Base-by-base conservation (phyloP, 495 filamentous ascomycete species). In the Aspergillus hancockii region DNA sequence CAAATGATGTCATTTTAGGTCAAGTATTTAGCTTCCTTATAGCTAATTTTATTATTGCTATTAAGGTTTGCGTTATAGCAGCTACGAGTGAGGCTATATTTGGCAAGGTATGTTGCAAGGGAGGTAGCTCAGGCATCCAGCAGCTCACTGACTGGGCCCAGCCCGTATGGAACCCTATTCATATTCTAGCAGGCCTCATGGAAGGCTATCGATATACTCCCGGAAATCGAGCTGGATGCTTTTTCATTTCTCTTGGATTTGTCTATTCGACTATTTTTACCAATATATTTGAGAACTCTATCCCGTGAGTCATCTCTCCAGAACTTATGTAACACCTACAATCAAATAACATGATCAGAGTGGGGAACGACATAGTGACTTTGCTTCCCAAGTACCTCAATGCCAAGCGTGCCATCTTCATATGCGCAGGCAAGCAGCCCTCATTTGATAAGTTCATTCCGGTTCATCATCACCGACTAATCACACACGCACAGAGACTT, bases 11-110 rank as follows among this genome's bases (percentile, higher is more conserved):
- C 4, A 63, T 75, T 25, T 38, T 70, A 7, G 71, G 71, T 10
- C 72, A 75, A 40, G 32, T 73, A 7, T 18, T 76, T 45, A 71
- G 73, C 54, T 74, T 76, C 45, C 71, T 71, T 0, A 2, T 74
- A 0, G 65, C 73, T 2, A 70, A 68, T 36, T 52, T 74, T n/a
- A 28, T 68, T 10, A 52, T 72, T 19, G 64, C 60, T 1, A 51
- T 71, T 31, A 22, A 68, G 18, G 61, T 65, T 3, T 66, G 66
- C 55, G 43, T 70, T 0, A 70, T 69, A 41, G 67, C 64, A 12
- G 55, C 63, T 0, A 57, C 62, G 6, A 66, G 67, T 47, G 54
- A 65, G 31, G 58, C 34, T 1, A 57, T 67, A 5, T 67, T 69
- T 49, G 64, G 67, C 50, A 57, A 67, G 59, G 66, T 69, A 41